Evolutionary conservation across 2,329 filamentous ascomycete genomes (phyloP).

Genomic region (Colletotrichum caudatum): DNA sequence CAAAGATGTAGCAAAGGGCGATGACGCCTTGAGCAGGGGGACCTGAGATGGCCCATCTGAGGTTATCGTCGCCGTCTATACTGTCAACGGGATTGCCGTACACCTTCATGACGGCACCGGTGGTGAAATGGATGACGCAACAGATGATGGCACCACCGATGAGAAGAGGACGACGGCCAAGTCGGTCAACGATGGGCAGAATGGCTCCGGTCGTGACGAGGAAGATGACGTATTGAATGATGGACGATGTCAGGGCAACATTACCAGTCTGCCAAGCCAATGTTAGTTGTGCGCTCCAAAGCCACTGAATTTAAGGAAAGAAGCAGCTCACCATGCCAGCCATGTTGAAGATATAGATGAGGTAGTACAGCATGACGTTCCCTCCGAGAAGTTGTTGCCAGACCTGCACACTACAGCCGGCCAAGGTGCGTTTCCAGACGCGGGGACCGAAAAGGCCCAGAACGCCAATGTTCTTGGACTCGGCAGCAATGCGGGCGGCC

Average conservation of each 20-base stretch:
- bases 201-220: conserved; percentile 63
- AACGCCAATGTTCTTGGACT: conserved; percentile 55
- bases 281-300: conserved; percentile 1
- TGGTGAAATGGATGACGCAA: conserved; percentile 60
- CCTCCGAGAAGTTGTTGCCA: conserved; percentile 69
- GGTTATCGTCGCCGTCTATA: conserved; percentile 59
- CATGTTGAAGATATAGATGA: conserved; percentile 73
- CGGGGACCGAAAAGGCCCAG: conserved; percentile 59
- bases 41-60: conserved; percentile 60
- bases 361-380: conserved; percentile 71
- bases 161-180: conserved; percentile 61
- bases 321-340: conserved; percentile 57
- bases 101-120: conserved; percentile 62
- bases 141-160: conserved; percentile 60
- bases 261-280: conserved; percentile 43
- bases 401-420: conserved; percentile 65
- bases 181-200: conserved; percentile 62
- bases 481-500: conserved; percentile 53
- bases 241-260: conserved; percentile 59
- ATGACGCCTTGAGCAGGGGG: conserved; percentile 62
- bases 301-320: no score
- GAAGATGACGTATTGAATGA: conserved; percentile 68
- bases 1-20: conserved; percentile 62
- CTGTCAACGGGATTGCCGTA: conserved; percentile 58
- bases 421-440: conserved; percentile 64